Base-by-base conservation (phyloP, 805 yeast species). In the Ogataea trehaloabstinens region DNA sequence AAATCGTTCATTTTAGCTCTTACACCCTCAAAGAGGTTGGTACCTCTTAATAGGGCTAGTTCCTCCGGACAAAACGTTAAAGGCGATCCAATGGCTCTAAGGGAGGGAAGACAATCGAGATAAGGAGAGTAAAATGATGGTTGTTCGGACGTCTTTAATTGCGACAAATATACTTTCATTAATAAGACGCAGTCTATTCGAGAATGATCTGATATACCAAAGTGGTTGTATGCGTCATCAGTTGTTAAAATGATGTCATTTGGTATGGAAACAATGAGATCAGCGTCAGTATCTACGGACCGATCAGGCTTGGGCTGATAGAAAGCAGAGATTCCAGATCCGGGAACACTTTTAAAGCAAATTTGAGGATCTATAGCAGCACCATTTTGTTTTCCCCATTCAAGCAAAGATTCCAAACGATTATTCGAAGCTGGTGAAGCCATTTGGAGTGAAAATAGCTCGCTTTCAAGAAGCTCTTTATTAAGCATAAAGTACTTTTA, bases 1-100 rank as follows among this genome's bases (percentile, higher is more conserved):
- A 82, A 56, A 4, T 52, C 51, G 5, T 50, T 51, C 24, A 75
- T 44, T 36, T 75, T 73, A 10, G 62, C 63, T 19, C 67, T 66
- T 15, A 80, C 61, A 1, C 80, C 74, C 36, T 68, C 62, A 25
- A 70, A 73, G 25, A 83, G 59, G 53, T 84, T 86, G 2, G 90
- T 82, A 0, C 86, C 89, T 25, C 63, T 61, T 8, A 84, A 57
- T 33, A 68, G 53, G 5, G 56, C 53, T 40, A 77, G 61, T 27
- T 82, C 84, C 2, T 63, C 61, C 0, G 69, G 58, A 35, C 64
- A 60, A 81, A 85, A 86, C 39, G 76, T 73, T 31, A 80, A 69
- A 1, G 96, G 95, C 7, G 83, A 71, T 15, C 71, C 68, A 24
- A 80, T 70, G 10, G 68, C 62, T 50, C 61, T 19, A 55, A 56